Percentiles rank a stretch among this genome's conserved stretches.
These are phyloP conservation scores for Nidularia pulvinata DNA, from an alignment of 768 basidiomycete genomes.

Conservation along the genomic window DNA sequence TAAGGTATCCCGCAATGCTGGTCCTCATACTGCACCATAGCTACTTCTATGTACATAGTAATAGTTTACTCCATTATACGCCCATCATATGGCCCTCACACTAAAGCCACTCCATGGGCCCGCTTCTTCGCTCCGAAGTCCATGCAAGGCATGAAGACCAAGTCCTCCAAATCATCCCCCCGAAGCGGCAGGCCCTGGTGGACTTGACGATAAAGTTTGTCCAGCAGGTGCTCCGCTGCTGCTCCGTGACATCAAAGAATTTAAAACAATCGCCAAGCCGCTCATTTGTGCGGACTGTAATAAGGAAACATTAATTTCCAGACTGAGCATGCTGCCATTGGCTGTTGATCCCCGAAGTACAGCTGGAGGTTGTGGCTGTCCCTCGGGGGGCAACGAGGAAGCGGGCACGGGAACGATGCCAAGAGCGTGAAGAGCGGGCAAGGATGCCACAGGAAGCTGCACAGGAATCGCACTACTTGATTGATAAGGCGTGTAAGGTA, in stretches of 20 bases:
- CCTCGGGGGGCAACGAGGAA: slow-evolving; percentile 46
- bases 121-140: too few species aligned
- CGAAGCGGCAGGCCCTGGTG: too few species aligned
- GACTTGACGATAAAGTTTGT: too few species aligned
- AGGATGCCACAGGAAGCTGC: slow-evolving; percentile 66
- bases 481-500: slow-evolving; percentile 31
- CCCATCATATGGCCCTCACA: too few species aligned
- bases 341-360: slow-evolving; percentile 71
- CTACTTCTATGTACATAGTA: too few species aligned
- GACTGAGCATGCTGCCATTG: slow-evolving; percentile 69
- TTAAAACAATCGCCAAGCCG: slow-evolving; percentile 70
- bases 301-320: slow-evolving; percentile 79
- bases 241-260: slow-evolving; percentile 62
- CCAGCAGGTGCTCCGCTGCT: not conserved
- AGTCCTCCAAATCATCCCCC: too few species aligned
- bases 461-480: slow-evolving; percentile 56
- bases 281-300: slow-evolving; percentile 79
- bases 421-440: slow-evolving; percentile 65
- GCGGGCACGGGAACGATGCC: slow-evolving; percentile 75
- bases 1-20: too few species aligned
- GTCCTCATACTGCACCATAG: too few species aligned
- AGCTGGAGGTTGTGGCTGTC: slow-evolving; percentile 72
- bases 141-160: too few species aligned
- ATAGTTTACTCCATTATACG: too few species aligned
- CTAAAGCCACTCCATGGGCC: too few species aligned